Evolutionary conservation across 2,329 filamentous ascomycete species (phyloP), one percentile per base, ranked within the genome.

Genomic region (Penicillium fuscoglaucum): DNA sequence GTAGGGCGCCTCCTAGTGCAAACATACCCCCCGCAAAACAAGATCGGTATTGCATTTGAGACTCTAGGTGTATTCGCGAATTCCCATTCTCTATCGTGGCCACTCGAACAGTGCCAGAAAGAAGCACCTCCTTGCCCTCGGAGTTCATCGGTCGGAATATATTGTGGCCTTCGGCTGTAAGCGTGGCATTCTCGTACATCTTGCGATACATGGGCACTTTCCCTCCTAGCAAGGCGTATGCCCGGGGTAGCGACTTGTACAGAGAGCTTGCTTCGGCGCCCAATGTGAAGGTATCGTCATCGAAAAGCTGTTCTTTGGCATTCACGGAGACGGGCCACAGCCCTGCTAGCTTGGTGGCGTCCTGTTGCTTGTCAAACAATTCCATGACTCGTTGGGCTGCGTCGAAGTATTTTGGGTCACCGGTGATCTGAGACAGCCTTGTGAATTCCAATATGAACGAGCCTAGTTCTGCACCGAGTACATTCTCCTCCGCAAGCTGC

Each of bases 231-330:
- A 66, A 29, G 15, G 51, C 54, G 3, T 79, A 82, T 80, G 47
- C 79, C 70, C 86, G 85, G 0, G 83, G 81, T 15, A 86, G 71
- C 61, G 85, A 85, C 63, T 85, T 83, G 65, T 85, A 86, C 0
- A 83, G 72, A 8, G 81, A 84, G 68, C 86, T 83, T 2, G 80
- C 78, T 77, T 82, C 80, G 19, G 78, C 82, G 17, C 83, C 82
- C 60, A 86, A 75, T 0, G 82, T 82, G 66, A 82, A 86, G 35
- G 74, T 72, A 40, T 68, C 66, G 47, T 72, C 67, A 6, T 64
- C 59, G n/a, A 57, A 60, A 17, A 67, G 65, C 35, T 68, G 59
- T 10, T 63, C 52, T 2, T 65, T 71, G 2, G 70, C 64, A 52
- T 76, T 70, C 19, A 78, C 62, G 6, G 68, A 57, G 1, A 72